phyloP scores from a whole-genome alignment of 164 flowering plant species.

The Dillenia suffruticosa region DNA sequence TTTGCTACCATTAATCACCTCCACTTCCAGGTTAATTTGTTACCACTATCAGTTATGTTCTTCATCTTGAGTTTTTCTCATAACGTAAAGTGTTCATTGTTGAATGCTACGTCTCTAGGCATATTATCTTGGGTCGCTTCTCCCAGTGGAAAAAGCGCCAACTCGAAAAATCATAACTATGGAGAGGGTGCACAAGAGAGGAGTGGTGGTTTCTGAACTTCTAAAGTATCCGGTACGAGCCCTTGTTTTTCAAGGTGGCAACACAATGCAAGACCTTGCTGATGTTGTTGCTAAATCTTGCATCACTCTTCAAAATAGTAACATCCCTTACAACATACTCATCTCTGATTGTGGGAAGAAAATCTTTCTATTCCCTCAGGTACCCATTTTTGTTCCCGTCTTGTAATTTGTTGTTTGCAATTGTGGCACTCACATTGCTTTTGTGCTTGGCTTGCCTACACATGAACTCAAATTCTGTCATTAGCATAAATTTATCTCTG shows the following conservation, averaged over 20 bases:
- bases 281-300: constrained; percentile 55
- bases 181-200: constrained; percentile 12
- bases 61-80: too few species aligned
- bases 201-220: constrained; percentile 47
- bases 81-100: too few species aligned
- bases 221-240: constrained; percentile 73
- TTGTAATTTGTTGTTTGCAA: too few species aligned
- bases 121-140: constrained; percentile 54
- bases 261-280: constrained; percentile 46
- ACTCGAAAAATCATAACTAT: constrained; percentile 25
- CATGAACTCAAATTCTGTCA: too few species aligned
- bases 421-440: background rate
- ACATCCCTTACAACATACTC: constrained; percentile 78
- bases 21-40: constrained; percentile 65
- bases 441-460: too few species aligned
- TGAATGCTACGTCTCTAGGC: constrained; percentile 38
- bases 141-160: constrained; percentile 74
- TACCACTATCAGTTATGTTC: background rate
- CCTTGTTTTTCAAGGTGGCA: constrained; percentile 72
- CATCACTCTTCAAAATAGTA: constrained; percentile 65
- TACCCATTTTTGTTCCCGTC: constrained; percentile 12
- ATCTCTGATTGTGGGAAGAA: constrained; percentile 64
- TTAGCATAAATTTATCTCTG: too few species aligned
- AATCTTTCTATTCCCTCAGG: constrained; percentile 79
- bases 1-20: constrained; percentile 96